phyloP scores from a whole-genome alignment of 495 filamentous ascomycete genomes.

The Penicillium ochrochloron region DNA sequence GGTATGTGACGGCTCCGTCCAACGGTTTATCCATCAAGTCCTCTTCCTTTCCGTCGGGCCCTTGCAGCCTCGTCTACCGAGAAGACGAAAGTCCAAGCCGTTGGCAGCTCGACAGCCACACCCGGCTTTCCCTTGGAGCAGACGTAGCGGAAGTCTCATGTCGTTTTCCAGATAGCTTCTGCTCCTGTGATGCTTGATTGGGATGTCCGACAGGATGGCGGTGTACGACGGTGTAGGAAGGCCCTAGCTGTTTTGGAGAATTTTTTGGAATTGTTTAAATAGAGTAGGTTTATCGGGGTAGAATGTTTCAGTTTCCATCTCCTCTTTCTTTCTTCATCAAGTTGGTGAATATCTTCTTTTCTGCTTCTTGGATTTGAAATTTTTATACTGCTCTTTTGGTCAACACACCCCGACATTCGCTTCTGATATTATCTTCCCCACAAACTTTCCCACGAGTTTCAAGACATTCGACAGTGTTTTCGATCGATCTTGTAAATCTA shows the following conservation, averaged over 20 bases:
- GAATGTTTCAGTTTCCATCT: not conserved
- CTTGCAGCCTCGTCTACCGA: slow-evolving; percentile 38
- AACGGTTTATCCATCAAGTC: slow-evolving; percentile 40
- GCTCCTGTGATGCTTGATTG: slow-evolving; percentile 29
- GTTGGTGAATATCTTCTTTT: not conserved
- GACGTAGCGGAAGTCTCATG: slow-evolving; percentile 26
- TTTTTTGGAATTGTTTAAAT: slow-evolving; percentile 28
- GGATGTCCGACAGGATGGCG: slow-evolving; percentile 40
- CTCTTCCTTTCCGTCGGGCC: slow-evolving; percentile 36
- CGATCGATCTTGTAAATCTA: not conserved
- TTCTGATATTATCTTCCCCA: not conserved
- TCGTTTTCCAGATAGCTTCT: slow-evolving; percentile 32
- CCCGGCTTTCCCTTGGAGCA: slow-evolving; percentile 22
- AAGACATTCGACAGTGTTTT: not conserved
- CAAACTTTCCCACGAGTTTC: not conserved
- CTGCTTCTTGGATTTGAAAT: not conserved
- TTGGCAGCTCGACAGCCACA: slow-evolving; percentile 28
- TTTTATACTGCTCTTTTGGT: not conserved
- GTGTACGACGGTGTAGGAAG: slow-evolving; percentile 38
- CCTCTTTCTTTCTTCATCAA: not conserved
- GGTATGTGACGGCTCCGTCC: slow-evolving; percentile 31
- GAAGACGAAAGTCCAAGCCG: slow-evolving; percentile 27
- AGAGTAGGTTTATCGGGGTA: slow-evolving; percentile 10
- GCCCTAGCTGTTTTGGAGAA: slow-evolving; percentile 16
- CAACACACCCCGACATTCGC: not conserved